phyloP scores from a whole-genome alignment of 106 monocot genomes.

The Allium cepa region DNA sequence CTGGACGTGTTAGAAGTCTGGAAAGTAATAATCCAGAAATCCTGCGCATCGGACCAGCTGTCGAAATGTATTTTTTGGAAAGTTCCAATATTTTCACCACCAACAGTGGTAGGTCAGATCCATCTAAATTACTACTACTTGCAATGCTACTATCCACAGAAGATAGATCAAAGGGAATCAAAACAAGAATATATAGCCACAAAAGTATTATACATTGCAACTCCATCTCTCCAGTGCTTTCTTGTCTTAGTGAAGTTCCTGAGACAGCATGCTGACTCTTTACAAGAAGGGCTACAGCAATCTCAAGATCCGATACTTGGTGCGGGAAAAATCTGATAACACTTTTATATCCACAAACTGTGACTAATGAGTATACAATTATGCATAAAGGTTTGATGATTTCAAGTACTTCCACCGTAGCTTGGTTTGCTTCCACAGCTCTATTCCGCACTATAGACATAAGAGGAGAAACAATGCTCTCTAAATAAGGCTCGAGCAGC shows the following conservation, averaged over 20 bases:
- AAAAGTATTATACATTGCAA: slow-evolving; percentile 80
- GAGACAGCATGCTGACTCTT: slow-evolving; percentile 42
- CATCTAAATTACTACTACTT: slow-evolving; percentile 16
- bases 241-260: slow-evolving; percentile 57
- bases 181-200: slow-evolving; percentile 95
- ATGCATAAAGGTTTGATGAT: slow-evolving; percentile 77
- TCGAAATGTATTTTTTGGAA: slow-evolving; percentile 83
- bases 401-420: slow-evolving; percentile 33
- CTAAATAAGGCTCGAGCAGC: slow-evolving; percentile 89
- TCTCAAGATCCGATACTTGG: slow-evolving; percentile 95
- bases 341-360: slow-evolving; percentile 89
- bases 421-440: slow-evolving; percentile 26
- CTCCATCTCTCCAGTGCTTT: slow-evolving; percentile 99
- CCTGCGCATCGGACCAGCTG: slow-evolving; percentile 92
- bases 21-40: slow-evolving; percentile 86
- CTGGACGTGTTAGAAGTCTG: slow-evolving; percentile 91
- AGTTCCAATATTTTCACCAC: slow-evolving; percentile 76
- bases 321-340: slow-evolving; percentile 92
- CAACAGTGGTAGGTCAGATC: slow-evolving; percentile 43
- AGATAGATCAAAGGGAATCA: slow-evolving; percentile 95
- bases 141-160: slow-evolving; percentile 74
- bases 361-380: slow-evolving; percentile 76
- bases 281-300: slow-evolving; percentile 74
- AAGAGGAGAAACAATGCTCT: slow-evolving; percentile 66
- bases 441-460: slow-evolving; percentile 66